Evolutionary conservation across 2,329 filamentous ascomycete genomes (phyloP).

Genomic region (Fonsecaea monophora): DNA sequence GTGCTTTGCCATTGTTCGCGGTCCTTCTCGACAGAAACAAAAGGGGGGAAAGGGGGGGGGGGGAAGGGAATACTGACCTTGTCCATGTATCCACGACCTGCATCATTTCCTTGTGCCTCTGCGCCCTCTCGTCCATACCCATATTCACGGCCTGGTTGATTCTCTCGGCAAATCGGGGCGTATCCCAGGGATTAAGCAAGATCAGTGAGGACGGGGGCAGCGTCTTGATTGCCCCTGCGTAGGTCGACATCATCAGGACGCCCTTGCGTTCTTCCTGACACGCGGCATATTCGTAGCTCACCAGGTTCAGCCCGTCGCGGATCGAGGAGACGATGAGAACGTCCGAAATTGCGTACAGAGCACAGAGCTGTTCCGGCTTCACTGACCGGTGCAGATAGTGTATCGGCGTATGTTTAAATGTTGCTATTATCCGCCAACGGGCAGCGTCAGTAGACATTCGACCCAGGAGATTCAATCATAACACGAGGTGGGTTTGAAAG

Average conservation of each 20-base stretch:
- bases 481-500: constrained; percentile 25
- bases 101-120: constrained; percentile 19
- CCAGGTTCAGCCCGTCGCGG: constrained; percentile 95
- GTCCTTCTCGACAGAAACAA: background rate
- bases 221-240: constrained; percentile 91
- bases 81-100: constrained; percentile 32
- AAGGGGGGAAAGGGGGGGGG: background rate
- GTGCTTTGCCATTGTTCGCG: background rate
- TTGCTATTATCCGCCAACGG: constrained; percentile 61
- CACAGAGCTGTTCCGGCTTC: constrained; percentile 90
- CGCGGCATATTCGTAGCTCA: constrained; percentile 95
- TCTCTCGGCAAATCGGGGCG: constrained; percentile 84
- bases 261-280: constrained; percentile 86
- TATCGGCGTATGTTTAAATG: constrained; percentile 84
- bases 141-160: constrained; percentile 88
- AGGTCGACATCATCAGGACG: constrained; percentile 91
- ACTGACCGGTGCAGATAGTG: constrained; percentile 95
- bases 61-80: constrained; percentile 21
- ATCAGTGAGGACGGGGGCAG: constrained; percentile 76
- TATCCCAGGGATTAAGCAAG: constrained; percentile 95
- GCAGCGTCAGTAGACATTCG: too few relatives aligned
- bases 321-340: constrained; percentile 88
- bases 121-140: constrained; percentile 44
- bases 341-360: constrained; percentile 86
- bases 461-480: background rate